Conservation (phyloP, 2,329 filamentous ascomycete species). For the Cercospora sesami region DNA sequence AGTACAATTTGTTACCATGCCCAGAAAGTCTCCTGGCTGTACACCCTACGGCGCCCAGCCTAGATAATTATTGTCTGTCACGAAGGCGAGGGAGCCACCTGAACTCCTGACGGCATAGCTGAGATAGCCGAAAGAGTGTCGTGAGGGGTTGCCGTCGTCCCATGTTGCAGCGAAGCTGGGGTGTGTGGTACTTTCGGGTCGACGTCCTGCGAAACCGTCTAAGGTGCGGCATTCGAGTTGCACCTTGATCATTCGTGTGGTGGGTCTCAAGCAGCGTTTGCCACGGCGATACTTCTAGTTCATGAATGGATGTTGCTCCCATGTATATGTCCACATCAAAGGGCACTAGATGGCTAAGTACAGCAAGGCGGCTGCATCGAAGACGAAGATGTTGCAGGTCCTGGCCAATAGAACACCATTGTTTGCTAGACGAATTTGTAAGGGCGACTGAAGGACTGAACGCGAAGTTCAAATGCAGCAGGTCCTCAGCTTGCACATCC, state of each 20-base stretch:
- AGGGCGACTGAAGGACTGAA: neutral
- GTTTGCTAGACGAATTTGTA: neutral
- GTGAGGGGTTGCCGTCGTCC: no score
- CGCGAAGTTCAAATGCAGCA: neutral
- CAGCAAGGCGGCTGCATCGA: neutral
- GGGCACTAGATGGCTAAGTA: neutral
- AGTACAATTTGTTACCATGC: no score
- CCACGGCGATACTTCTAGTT: neutral
- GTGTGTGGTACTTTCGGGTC: neutral
- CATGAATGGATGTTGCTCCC: neutral
- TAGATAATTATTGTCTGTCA: no score
- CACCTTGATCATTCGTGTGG: neutral
- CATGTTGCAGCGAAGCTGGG: neutral
- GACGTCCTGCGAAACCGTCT: neutral
- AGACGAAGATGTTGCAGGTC: neutral
- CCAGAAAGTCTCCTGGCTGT: no score
- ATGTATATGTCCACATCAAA: neutral
- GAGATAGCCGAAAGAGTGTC: no score
- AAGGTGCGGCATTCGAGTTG: neutral
- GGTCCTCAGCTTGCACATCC: neutral
- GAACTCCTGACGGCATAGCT: no score
- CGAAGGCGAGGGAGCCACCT: no score
- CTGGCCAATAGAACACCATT: neutral
- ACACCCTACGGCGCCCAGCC: no score
- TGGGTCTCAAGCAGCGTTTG: neutral